Evolutionary conservation across 116 monocot species (phyloP), one percentile per base, ranked within the genome.

Genomic region (Iris pallida): DNA sequence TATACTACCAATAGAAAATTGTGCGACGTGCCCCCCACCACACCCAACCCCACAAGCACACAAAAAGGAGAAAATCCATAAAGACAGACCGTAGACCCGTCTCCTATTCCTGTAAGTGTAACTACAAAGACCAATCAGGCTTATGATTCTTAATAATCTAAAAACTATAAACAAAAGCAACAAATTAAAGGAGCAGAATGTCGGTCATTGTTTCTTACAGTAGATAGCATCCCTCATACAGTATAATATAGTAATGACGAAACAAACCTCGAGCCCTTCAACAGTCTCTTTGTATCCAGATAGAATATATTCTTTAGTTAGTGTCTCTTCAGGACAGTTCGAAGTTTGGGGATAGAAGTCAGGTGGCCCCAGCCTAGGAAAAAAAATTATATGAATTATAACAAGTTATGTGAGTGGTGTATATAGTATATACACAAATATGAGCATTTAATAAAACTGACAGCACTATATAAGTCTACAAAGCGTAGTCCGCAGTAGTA

Each of bases 231-330:
- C 30, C 30, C 30, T 30, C 30, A 30, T 30, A 30, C 0, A 30
- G 30, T 30, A 30, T 30, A 3, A 30, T 30, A 30, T 30, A 30
- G 30, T 55, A 7, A 65, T 0, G 58, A 47, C 48, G 48, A 75
- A 30, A 69, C 74, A 71, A 46, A 93, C 99, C 99, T 99, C 99
- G 60, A 99, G 90, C 70, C 99, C 93, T 53, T 99, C 99, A 81
- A 99, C 93, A 7, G 88, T 90, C 74, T 93, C 99, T 62, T 99
- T 93, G 80, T 99, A 99, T 72, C 93, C 99, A 76, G 84, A 70
- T 77, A 86, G 93, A 45, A 90, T 63, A 76, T 93, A 99, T 65
- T 93, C 93, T 78, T 75, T 80, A 5, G 86, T 93, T 57, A 99
- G 73, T 20, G 82, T 90, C 68, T 99, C 99, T 83, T 99, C 99